phyloP scores from a whole-genome alignment of 164 flowering plant genomes.

The Cinnamomum micranthum region DNA sequence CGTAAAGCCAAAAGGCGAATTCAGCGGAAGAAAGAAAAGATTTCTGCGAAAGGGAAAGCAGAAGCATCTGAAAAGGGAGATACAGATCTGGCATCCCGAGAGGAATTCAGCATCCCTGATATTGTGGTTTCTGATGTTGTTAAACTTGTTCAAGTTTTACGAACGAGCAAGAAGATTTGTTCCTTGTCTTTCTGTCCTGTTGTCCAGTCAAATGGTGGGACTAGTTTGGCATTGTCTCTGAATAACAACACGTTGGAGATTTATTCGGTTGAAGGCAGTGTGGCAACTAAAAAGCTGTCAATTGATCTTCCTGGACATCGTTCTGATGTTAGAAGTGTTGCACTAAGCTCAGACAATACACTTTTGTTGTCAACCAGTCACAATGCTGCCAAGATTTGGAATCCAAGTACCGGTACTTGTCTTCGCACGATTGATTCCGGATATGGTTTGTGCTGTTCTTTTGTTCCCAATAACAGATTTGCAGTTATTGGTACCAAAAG shows the following conservation, averaged over 20 bases:
- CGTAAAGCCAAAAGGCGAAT: slow-evolving; percentile 85
- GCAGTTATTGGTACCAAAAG: slow-evolving; percentile 85
- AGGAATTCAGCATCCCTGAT: slow-evolving; percentile 24
- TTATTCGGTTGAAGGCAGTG: slow-evolving; percentile 50
- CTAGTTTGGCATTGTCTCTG: slow-evolving; percentile 74
- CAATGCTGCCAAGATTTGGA: slow-evolving; percentile 85
- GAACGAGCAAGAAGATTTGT: slow-evolving; percentile 77
- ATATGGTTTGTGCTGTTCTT: slow-evolving; percentile 74
- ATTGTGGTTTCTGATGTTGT: slow-evolving; percentile 72
- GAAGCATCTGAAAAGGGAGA: slow-evolving; percentile 47
- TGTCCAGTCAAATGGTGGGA: slow-evolving; percentile 44
- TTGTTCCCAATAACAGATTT: slow-evolving; percentile 74
- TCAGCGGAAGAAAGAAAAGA: slow-evolving; percentile 71
- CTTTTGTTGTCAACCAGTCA: slow-evolving; percentile 94
- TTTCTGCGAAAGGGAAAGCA: slow-evolving; percentile 32
- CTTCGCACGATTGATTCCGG: slow-evolving; percentile 89
- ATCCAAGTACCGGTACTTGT: slow-evolving; percentile 85
- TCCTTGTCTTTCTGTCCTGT: slow-evolving; percentile 75
- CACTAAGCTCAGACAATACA: slow-evolving; percentile 84
- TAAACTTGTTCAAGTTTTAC: slow-evolving; percentile 64
- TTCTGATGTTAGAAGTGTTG: slow-evolving; percentile 82
- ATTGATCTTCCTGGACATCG: slow-evolving; percentile 94
- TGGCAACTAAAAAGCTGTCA: slow-evolving; percentile 40
- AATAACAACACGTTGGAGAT: slow-evolving; percentile 76
- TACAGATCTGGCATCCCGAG: slow-evolving; percentile 20